Percentiles rank a stretch among this genome's conserved stretches.
These are phyloP conservation scores for Paecilomyces sp. DNA, from an alignment of 2,329 filamentous ascomycete genomes.

Conservation along the genomic window DNA sequence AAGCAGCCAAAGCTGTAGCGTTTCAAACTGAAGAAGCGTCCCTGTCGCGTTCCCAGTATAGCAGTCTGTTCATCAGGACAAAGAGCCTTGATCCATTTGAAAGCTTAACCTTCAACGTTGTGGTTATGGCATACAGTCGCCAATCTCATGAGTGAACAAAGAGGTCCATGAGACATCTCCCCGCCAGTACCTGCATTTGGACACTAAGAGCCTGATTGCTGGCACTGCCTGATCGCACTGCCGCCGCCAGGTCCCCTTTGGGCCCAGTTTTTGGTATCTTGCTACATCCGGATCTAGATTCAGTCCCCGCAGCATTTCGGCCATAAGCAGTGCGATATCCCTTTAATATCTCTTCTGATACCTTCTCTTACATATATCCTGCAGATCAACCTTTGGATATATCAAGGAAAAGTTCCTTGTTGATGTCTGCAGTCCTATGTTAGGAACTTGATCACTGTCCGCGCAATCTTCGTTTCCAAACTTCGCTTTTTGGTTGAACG, in stretches of 20 bases:
- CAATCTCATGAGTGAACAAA: slow-evolving; percentile 1
- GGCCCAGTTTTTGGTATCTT: background rate
- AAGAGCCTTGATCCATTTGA: slow-evolving; percentile 1
- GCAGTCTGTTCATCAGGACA: background rate
- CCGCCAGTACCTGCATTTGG: slow-evolving; percentile 1
- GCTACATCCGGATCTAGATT: slow-evolving; percentile 1
- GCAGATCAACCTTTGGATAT: background rate
- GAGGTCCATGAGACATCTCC: slow-evolving; percentile 1
- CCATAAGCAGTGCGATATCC: background rate
- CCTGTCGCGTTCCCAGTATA: background rate
- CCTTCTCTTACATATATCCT: background rate
- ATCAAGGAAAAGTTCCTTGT: background rate
- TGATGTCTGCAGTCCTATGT: background rate
- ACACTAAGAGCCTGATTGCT: slow-evolving; percentile 1
- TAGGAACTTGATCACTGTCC: background rate
- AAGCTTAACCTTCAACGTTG: background rate
- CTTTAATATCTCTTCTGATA: background rate
- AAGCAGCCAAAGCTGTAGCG: background rate
- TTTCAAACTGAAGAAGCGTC: background rate
- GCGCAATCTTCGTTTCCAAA: background rate
- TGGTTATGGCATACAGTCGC: background rate
- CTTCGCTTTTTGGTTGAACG: background rate
- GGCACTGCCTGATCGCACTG: background rate
- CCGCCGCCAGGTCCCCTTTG: background rate
- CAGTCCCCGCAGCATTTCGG: slow-evolving; percentile 1